Conservation (phyloP, 225 moss, liverwort and hornwort genomes). For the Neckera pumila region DNA sequence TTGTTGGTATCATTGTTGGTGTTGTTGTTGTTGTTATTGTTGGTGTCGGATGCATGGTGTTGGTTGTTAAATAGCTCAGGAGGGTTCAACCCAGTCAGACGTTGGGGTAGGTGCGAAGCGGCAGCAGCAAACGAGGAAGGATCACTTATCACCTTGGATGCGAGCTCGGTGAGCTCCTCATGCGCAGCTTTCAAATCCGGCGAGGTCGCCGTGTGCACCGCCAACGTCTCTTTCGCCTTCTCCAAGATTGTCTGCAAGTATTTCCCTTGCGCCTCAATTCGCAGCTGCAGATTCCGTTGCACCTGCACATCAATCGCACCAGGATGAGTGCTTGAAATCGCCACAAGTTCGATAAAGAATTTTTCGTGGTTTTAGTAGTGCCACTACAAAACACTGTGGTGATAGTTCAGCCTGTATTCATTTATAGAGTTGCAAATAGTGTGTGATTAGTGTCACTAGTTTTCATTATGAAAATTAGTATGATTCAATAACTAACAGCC, state of each 20-base stretch:
- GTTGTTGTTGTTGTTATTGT: not conserved
- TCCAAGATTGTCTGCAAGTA: constrained; percentile 94
- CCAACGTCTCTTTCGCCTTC: constrained; percentile 92
- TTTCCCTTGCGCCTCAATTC: constrained; percentile 95
- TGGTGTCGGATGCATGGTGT: constrained; percentile 3
- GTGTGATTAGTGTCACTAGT: not conserved
- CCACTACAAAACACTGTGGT: not conserved
- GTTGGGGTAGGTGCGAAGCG: constrained; percentile 31
- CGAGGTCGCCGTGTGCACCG: constrained; percentile 74
- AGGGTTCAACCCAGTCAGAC: constrained; percentile 44
- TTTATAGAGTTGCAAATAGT: not conserved
- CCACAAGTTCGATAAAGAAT: not conserved
- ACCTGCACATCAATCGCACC: constrained; percentile 29
- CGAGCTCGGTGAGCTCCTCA: constrained; percentile 85
- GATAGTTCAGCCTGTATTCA: no score
- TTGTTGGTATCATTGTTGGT: not conserved
- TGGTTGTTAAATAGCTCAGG: constrained; percentile 48
- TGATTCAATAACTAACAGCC: not conserved
- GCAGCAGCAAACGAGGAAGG: constrained; percentile 15
- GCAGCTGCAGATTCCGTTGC: constrained; percentile 85
- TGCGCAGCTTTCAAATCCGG: constrained; percentile 81
- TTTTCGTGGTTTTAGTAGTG: not conserved
- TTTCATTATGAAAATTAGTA: not conserved
- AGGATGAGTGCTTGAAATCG: not conserved
- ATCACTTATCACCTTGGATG: constrained; percentile 75